Conservation (phyloP, 176 grass and related monocot species). For the Saccharum spontaneum region DNA sequence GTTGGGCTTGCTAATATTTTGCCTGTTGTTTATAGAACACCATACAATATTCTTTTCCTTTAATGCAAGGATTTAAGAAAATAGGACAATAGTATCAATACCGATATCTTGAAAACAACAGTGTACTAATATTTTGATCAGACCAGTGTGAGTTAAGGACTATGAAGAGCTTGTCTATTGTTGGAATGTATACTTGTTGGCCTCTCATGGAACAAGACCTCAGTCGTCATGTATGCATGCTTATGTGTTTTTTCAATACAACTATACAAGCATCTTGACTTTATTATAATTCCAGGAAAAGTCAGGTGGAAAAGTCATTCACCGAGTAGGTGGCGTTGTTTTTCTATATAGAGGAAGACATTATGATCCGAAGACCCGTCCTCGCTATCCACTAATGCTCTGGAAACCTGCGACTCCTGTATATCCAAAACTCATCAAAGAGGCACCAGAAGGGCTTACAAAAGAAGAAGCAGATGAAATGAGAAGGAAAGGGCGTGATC, state of each 20-base stretch:
- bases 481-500: conserved; percentile 68
- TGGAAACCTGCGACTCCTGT: conserved; percentile 94
- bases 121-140: conserved; percentile 10
- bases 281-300: conserved; percentile 65
- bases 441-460: conserved; percentile 82
- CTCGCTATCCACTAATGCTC: conserved; percentile 90
- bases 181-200: conserved; percentile 26
- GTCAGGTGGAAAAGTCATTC: conserved; percentile 81
- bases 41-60: neutral
- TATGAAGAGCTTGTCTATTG: conserved; percentile 5
- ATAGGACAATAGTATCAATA: neutral
- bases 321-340: conserved; percentile 67
- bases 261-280: conserved; percentile 14
- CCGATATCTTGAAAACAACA: neutral
- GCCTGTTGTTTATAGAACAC: neutral
- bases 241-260: conserved; percentile 12
- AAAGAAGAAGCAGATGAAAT: conserved; percentile 81
- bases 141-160: neutral
- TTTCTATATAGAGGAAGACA: conserved; percentile 83
- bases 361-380: conserved; percentile 63
- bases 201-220: conserved; percentile 24
- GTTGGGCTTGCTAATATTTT: neutral
- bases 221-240: conserved; percentile 4
- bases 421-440: conserved; percentile 90
- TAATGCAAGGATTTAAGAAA: neutral